A percentile compares a stretch with the other conserved stretches of the same genome.
Evolutionary conservation across 192 early-diverging fungal genomes (phyloP).

Genomic region (Dimargaris cristalligena): DNA sequence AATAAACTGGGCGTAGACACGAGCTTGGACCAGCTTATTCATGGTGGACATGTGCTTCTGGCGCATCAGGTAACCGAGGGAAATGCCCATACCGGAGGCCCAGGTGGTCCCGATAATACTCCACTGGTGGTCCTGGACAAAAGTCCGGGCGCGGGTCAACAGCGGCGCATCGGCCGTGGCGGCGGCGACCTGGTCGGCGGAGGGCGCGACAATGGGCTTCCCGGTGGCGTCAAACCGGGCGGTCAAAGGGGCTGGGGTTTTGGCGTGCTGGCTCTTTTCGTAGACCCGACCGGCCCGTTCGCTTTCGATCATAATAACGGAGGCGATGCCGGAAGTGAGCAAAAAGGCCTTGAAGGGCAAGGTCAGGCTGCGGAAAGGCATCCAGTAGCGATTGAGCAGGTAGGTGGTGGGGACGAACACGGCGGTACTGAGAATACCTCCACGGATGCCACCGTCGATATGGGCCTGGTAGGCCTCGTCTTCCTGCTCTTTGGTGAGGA

Average conservation of each 20-base stretch:
- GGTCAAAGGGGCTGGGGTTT: background rate
- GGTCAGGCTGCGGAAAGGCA: conserved; percentile 5
- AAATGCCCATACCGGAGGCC: conserved; percentile 23
- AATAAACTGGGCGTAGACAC: conserved; percentile 52
- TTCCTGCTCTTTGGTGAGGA: conserved; percentile 10
- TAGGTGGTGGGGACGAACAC: background rate
- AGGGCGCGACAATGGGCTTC: background rate
- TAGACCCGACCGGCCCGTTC: conserved; percentile 2
- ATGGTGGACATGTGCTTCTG: conserved; percentile 33
- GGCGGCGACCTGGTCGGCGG: background rate
- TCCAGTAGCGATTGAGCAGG: conserved; percentile 3
- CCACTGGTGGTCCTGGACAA: conserved; percentile 26
- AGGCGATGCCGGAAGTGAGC: conserved; percentile 3
- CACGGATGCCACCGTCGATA: conserved; percentile 8
- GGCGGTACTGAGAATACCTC: background rate
- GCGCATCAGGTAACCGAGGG: conserved; percentile 20
- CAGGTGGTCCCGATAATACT: conserved; percentile 30
- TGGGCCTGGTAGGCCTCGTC: conserved; percentile 8
- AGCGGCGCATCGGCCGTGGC: background rate
- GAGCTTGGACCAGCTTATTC: conserved; percentile 52
- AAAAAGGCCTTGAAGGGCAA: conserved; percentile 10
- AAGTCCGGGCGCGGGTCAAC: conserved; percentile 15
- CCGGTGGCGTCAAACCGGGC: background rate
- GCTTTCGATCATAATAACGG: conserved; percentile 10
- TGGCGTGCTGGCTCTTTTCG: background rate